Percentiles rank a stretch among this genome's conserved stretches.
phyloP scores from a whole-genome alignment of 352 stramenopile genomes.

The Phytophthora ohioensis region DNA sequence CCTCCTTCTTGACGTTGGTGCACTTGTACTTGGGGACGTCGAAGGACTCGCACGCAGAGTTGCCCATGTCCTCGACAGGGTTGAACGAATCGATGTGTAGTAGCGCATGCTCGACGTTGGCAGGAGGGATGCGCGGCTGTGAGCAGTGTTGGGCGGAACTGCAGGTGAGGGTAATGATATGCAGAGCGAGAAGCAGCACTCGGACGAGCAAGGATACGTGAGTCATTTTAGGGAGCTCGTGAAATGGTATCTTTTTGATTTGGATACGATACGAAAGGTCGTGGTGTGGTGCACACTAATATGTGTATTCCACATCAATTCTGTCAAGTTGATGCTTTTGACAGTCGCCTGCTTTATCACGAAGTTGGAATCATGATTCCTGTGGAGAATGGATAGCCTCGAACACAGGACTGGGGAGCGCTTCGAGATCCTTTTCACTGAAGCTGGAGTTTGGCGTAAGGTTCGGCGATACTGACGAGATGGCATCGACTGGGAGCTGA shows the following conservation, averaged over 20 bases:
- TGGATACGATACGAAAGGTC: conserved; percentile 6
- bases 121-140: conserved; percentile 29
- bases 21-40: conserved; percentile 48
- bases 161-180: not conserved
- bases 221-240: conserved; percentile 2
- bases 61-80: conserved; percentile 38
- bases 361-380: no score
- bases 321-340: not conserved
- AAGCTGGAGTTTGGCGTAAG: no score
- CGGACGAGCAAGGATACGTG: not conserved
- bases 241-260: conserved; percentile 25
- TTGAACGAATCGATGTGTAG: conserved; percentile 54
- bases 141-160: conserved; percentile 24
- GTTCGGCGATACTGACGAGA: no score
- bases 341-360: not conserved
- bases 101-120: conserved; percentile 40
- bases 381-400: no score
- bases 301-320: not conserved
- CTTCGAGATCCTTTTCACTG: no score
- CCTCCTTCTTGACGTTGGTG: conserved; percentile 33
- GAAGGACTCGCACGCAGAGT: conserved; percentile 28
- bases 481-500: no score
- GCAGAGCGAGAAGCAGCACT: conserved; percentile 20
- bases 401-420: no score
- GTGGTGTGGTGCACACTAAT: not conserved